Percentiles rank a stretch among this genome's conserved stretches.
Conservation (phyloP, 116 monocot species). For the Posidonia oceanica region DNA sequence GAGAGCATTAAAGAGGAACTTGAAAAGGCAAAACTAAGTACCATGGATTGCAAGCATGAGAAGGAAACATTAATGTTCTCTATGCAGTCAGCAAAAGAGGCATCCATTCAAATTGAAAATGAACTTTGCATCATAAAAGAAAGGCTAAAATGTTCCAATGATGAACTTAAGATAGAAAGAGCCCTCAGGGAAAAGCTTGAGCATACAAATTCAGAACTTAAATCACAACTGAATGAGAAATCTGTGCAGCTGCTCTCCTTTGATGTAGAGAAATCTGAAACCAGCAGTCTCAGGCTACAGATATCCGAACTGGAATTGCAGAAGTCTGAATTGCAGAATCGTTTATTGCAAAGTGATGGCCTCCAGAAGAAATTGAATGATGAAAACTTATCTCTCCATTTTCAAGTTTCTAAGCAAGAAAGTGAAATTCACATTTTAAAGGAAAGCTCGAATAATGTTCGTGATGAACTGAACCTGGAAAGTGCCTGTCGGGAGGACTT, state of each 20-base stretch:
- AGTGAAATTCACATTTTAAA: constrained; percentile 15
- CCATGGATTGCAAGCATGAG: constrained; percentile 22
- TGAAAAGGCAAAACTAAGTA: constrained; percentile 27
- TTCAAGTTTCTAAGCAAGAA: constrained; percentile 12
- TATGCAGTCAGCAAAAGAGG: constrained; percentile 25
- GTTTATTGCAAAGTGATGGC: constrained; percentile 7
- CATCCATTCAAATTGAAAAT: constrained; percentile 23
- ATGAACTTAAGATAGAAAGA: constrained; percentile 22
- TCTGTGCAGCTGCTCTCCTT: constrained; percentile 7
- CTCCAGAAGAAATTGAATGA: constrained; percentile 2
- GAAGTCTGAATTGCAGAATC: constrained; percentile 10
- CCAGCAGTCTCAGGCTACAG: constrained; percentile 1
- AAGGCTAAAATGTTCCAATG: neutral
- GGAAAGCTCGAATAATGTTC: constrained; percentile 20
- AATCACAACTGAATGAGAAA: constrained; percentile 15
- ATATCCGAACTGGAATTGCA: constrained; percentile 11
- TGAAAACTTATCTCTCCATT: constrained; percentile 7
- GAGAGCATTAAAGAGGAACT: constrained; percentile 42
- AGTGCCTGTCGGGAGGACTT: constrained; percentile 28
- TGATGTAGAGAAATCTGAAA: constrained; percentile 18
- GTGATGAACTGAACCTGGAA: constrained; percentile 35
- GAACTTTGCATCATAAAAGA: constrained; percentile 28
- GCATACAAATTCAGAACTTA: constrained; percentile 3
- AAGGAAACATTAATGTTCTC: constrained; percentile 29
- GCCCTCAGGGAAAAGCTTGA: constrained; percentile 34